Conservation (phyloP, 306 rosid species). For the Rosa persica region DNA sequence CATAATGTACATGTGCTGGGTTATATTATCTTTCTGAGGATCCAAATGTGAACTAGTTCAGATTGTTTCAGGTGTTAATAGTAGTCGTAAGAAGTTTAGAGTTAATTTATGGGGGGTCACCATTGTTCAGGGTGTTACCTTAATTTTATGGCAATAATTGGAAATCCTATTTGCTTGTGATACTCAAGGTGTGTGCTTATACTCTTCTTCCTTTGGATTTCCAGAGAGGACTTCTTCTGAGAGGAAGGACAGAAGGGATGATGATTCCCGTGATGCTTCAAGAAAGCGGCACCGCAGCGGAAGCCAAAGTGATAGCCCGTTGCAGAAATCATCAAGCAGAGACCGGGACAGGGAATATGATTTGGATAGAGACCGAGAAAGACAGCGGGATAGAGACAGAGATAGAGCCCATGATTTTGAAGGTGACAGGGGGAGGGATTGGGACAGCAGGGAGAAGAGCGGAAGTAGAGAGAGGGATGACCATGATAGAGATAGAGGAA, state of each 20-base stretch:
- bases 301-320: constrained; percentile 76
- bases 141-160: background rate
- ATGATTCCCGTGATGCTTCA: constrained; percentile 45
- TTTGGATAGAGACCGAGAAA: constrained; percentile 59
- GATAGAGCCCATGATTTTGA: constrained; percentile 45
- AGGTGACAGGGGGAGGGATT: constrained; percentile 48
- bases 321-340: constrained; percentile 49
- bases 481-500: constrained; percentile 66
- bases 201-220: background rate
- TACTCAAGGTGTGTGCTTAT: background rate
- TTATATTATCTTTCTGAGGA: background rate
- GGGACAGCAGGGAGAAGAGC: constrained; percentile 71
- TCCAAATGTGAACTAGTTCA: background rate
- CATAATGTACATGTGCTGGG: background rate
- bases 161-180: background rate
- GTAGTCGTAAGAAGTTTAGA: background rate
- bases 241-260: constrained; percentile 70
- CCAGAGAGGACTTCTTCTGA: constrained; percentile 65
- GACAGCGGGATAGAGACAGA: constrained; percentile 56
- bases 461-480: constrained; percentile 95
- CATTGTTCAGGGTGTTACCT: background rate
- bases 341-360: constrained; percentile 79
- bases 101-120: background rate
- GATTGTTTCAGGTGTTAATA: background rate
- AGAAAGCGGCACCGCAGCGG: constrained; percentile 78